These are phyloP conservation scores for Pseudonectria buxi DNA, from an alignment of 2,329 filamentous ascomycete genomes.

Conservation along the genomic window DNA sequence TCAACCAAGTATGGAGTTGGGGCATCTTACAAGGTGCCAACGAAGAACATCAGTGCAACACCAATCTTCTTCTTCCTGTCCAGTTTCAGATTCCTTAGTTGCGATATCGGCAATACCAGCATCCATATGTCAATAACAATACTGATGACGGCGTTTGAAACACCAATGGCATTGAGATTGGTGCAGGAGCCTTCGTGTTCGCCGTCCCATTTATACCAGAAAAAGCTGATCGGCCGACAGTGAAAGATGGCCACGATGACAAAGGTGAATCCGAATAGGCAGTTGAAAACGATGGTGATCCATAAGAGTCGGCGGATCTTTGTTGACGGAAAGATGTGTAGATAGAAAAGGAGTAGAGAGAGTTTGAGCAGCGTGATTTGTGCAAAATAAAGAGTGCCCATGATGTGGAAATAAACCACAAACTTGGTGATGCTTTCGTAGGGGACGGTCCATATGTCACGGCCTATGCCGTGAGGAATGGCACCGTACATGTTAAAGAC, in stretches of 20 bases:
- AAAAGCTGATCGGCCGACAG: slow-evolving; percentile 39
- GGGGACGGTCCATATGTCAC: slow-evolving; percentile 39
- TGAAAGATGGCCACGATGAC: slow-evolving; percentile 36
- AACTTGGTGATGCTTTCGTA: slow-evolving; percentile 33
- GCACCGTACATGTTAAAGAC: too few relatives aligned
- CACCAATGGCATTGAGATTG: slow-evolving; percentile 37
- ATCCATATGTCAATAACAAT: slow-evolving; percentile 44
- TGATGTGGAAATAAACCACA: slow-evolving; percentile 32
- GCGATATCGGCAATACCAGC: slow-evolving; percentile 38
- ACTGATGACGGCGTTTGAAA: slow-evolving; percentile 40
- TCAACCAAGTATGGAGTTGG: background rate
- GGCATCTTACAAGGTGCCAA: slow-evolving; percentile 31
- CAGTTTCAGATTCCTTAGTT: slow-evolving; percentile 31
- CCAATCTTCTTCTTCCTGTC: slow-evolving; percentile 38
- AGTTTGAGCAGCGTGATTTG: slow-evolving; percentile 38
- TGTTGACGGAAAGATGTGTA: slow-evolving; percentile 39
- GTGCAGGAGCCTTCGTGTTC: slow-evolving; percentile 38
- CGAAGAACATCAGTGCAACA: slow-evolving; percentile 37
- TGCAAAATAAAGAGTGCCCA: slow-evolving; percentile 35
- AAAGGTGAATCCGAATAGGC: slow-evolving; percentile 31
- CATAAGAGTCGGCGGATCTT: slow-evolving; percentile 30
- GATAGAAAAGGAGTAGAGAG: slow-evolving; percentile 44
- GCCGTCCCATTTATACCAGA: slow-evolving; percentile 47
- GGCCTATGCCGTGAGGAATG: too few relatives aligned
- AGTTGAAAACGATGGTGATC: slow-evolving; percentile 30